Evolutionary conservation across 2,329 filamentous ascomycete genomes (phyloP).

Genomic region (Lachnellula suecica): DNA sequence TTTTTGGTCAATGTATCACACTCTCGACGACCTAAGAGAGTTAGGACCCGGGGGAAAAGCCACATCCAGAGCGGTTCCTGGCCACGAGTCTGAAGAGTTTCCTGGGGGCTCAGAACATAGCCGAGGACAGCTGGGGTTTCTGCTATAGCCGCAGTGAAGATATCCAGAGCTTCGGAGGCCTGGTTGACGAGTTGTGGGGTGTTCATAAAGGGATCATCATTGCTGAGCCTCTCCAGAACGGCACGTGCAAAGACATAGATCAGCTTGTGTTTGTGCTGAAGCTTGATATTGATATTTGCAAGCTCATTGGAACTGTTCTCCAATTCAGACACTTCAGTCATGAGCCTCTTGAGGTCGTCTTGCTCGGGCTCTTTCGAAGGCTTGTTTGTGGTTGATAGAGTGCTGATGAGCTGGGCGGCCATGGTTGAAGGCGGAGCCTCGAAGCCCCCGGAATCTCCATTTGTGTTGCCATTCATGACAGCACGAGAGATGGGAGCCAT

Average conservation of each 20-base stretch:
- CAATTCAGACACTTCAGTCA: constrained; percentile 56
- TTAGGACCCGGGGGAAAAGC: constrained; percentile 59
- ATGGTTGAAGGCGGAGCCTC: constrained; percentile 72
- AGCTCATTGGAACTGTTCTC: constrained; percentile 52
- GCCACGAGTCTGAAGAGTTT: constrained; percentile 49
- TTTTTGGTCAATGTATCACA: constrained; percentile 48
- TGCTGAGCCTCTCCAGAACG: constrained; percentile 67
- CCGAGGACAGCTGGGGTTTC: constrained; percentile 72
- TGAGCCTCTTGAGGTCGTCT: constrained; percentile 72
- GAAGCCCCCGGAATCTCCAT: constrained; percentile 16
- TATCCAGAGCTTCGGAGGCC: constrained; percentile 71
- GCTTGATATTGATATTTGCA: constrained; percentile 58
- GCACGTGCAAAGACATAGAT: constrained; percentile 82
- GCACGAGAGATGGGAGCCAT: constrained; percentile 22
- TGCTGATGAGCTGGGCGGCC: constrained; percentile 83
- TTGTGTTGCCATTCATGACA: constrained; percentile 12
- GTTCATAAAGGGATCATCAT: constrained; percentile 65
- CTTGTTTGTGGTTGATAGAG: constrained; percentile 65
- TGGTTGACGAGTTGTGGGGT: constrained; percentile 56
- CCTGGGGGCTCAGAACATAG: constrained; percentile 39
- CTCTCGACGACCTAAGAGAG: constrained; percentile 52
- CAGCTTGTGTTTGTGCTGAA: constrained; percentile 79
- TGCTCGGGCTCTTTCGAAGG: constrained; percentile 64
- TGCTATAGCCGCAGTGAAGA: constrained; percentile 71
- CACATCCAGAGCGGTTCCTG: constrained; percentile 64